These are phyloP conservation scores for Edaphochlamys debaryana DNA, from an alignment of 139 green algal genomes.

Conservation along the genomic window DNA sequence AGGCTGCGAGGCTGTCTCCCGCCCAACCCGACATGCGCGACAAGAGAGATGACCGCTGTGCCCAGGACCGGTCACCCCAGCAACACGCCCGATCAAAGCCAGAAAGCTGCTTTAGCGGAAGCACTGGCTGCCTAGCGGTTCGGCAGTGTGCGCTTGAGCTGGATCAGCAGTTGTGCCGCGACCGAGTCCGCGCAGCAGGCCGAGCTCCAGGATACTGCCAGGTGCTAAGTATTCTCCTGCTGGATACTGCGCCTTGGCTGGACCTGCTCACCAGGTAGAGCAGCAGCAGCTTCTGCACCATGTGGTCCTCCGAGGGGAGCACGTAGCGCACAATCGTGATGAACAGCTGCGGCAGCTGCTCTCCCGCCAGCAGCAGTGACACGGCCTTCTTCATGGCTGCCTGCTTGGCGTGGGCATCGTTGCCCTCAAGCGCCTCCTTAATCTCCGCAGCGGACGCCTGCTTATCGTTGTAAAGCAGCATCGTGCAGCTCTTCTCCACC, in stretches of 20 bases:
- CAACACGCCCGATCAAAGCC: no score
- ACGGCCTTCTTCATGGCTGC: conserved; percentile 97
- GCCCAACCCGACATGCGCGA: no score
- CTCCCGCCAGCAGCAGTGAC: conserved; percentile 92
- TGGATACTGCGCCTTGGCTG: no score
- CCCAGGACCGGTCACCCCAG: no score
- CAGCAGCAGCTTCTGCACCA: conserved; percentile 97
- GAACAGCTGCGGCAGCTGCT: conserved; percentile 96
- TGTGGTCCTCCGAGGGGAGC: conserved; percentile 97
- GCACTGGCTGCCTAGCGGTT: no score
- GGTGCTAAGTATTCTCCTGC: no score
- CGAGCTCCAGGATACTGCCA: no score
- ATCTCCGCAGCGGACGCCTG: conserved; percentile 85
- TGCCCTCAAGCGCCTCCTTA: conserved; percentile 93
- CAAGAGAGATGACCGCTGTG: no score
- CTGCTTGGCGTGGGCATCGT: conserved; percentile 84
- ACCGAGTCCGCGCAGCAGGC: no score
- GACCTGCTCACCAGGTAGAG: conserved; percentile 90
- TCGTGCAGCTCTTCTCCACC: conserved; percentile 88
- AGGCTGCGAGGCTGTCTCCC: no score
- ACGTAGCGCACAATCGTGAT: conserved; percentile 99
- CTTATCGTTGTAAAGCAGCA: conserved; percentile 95
- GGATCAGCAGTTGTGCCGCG: conserved; percentile 6
- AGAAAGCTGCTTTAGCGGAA: no score
- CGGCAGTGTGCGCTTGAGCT: no score